Evolutionary conservation across 1,284 basidiomycete genomes (phyloP).

Genomic region (Trametes sp.): DNA sequence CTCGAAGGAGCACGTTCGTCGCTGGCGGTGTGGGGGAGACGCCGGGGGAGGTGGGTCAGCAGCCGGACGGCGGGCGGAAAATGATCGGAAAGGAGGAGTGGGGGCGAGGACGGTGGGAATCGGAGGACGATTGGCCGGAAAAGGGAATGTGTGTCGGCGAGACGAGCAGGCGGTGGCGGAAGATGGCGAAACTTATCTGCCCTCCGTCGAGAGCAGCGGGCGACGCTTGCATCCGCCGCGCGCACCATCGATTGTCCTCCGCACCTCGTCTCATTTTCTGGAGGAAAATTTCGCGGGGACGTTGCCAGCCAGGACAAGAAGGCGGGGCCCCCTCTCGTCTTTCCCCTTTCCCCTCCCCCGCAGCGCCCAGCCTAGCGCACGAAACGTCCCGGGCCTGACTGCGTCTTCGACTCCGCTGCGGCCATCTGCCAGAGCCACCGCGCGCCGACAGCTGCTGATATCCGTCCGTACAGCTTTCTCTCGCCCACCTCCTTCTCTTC

Average conservation of each 20-base stretch:
- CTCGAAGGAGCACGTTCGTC: slow-evolving; percentile 8
- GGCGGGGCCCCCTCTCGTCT: background rate
- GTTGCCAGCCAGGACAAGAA: background rate
- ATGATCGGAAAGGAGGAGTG: slow-evolving; percentile 26
- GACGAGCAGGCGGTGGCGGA: slow-evolving; percentile 19
- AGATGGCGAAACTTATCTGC: slow-evolving; percentile 32
- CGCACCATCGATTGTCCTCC: slow-evolving; percentile 13
- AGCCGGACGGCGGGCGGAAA: slow-evolving; percentile 26
- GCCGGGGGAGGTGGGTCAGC: slow-evolving; percentile 15
- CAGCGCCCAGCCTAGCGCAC: background rate
- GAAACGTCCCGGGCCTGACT: slow-evolving; percentile 1
- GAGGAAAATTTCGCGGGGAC: slow-evolving; percentile 7
- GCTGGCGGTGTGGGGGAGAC: background rate
- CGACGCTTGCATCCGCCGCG: background rate
- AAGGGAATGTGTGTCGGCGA: slow-evolving; percentile 14
- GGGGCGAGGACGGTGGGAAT: slow-evolving; percentile 22
- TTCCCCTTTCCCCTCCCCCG: slow-evolving; percentile 10
- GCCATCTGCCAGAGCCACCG: slow-evolving; percentile 4
- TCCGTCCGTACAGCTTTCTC: slow-evolving; percentile 3
- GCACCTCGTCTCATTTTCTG: slow-evolving; percentile 10
- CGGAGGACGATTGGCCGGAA: slow-evolving; percentile 19
- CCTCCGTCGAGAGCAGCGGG: slow-evolving; percentile 12
- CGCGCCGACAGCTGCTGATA: slow-evolving; percentile 13
- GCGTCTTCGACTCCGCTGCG: slow-evolving; percentile 1
- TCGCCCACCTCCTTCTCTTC: slow-evolving; percentile 11